Base-by-base conservation (phyloP, 2,329 filamentous ascomycete genomes). In the Aspergillus versicolor region DNA sequence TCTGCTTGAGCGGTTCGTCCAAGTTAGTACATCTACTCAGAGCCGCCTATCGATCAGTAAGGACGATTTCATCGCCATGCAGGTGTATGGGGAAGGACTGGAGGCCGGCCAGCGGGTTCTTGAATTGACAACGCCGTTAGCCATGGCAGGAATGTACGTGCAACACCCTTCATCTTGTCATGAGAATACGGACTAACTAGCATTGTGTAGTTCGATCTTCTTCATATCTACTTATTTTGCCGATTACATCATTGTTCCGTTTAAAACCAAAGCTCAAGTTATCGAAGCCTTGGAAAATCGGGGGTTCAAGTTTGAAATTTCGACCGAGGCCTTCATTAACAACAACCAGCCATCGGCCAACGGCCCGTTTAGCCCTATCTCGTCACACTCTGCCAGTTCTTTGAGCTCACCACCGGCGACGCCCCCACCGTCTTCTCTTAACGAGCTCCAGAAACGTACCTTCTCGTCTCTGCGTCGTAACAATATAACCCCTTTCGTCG, bases 181-280 rank as follows among this genome's bases (percentile, higher is more conserved):
- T 22, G 21, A 42, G 50, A 46, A 13, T 32, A 46, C 17, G 17
- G 37, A 30, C 53, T 61, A 49, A 59, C 50, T 37, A 15, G 34
- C 7, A 24, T 27, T 34, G 17, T 17, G 19, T 46, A 86, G 84
- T 52, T 90, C 93, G 52, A 96, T 99, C 70, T 97, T 97, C 80
- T 97, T 97, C 82, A 96, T 97, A 73, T 97, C 93, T 3, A 97
- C 92, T 32, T 99, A 97, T 76, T 97, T 96, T 76, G 94, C 90
- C 34, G 93, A 99, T 77, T 97, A 96, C 75, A 95, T 99, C 66
- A 83, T 97, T 37, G 91, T 97, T 1, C 92, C 94, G 0, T 82
- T 82, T 52, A 89, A 87, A 69, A 86, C 89, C 67, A 86, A 88
- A 50, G 78, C 83, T 24, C 88, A 87, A 40, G 92, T 97, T 47